Conservation (phyloP, 495 filamentous ascomycete genomes). For the Aspergillus biplanus region DNA sequence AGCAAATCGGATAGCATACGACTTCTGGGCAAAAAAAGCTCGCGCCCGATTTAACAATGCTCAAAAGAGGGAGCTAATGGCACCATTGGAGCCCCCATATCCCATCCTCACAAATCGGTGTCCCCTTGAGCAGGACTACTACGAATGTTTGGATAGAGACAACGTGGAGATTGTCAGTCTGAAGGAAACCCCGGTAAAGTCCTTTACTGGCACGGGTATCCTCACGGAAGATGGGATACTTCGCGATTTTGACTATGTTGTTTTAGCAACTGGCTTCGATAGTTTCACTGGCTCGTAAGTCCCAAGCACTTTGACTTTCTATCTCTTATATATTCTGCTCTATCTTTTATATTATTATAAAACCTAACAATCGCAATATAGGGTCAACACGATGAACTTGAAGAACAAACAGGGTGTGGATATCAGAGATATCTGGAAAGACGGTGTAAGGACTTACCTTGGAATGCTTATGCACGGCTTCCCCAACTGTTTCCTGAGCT, state of each 20-base stretch:
- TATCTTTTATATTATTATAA: background rate
- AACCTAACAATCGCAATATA: slow-evolving; percentile 28
- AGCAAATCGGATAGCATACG: slow-evolving; percentile 51
- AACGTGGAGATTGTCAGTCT: slow-evolving; percentile 58
- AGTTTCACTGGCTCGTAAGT: slow-evolving; percentile 44
- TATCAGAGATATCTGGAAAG: slow-evolving; percentile 48
- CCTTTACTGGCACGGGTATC: slow-evolving; percentile 48
- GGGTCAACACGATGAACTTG: slow-evolving; percentile 52
- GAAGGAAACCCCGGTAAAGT: slow-evolving; percentile 46
- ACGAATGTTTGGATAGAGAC: slow-evolving; percentile 55
- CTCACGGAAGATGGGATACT: slow-evolving; percentile 41
- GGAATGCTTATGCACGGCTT: slow-evolving; percentile 52
- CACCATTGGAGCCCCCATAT: slow-evolving; percentile 52
- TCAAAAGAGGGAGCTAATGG: slow-evolving; percentile 51
- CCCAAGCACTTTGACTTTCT: slow-evolving; percentile 21
- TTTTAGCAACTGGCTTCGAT: slow-evolving; percentile 61
- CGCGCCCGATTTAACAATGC: slow-evolving; percentile 53
- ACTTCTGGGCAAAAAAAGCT: slow-evolving; percentile 59
- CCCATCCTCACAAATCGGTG: slow-evolving; percentile 55
- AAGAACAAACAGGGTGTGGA: slow-evolving; percentile 39
- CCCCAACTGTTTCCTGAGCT: slow-evolving; percentile 58
- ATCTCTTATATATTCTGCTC: background rate
- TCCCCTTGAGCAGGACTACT: slow-evolving; percentile 57
- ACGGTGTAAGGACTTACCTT: slow-evolving; percentile 50
- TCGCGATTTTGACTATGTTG: slow-evolving; percentile 55